A percentile compares a stretch with the other conserved stretches of the same genome.
These are phyloP conservation scores for Sclerotinia trifoliorum DNA, from an alignment of 2,329 filamentous ascomycete species.

Conservation along the genomic window DNA sequence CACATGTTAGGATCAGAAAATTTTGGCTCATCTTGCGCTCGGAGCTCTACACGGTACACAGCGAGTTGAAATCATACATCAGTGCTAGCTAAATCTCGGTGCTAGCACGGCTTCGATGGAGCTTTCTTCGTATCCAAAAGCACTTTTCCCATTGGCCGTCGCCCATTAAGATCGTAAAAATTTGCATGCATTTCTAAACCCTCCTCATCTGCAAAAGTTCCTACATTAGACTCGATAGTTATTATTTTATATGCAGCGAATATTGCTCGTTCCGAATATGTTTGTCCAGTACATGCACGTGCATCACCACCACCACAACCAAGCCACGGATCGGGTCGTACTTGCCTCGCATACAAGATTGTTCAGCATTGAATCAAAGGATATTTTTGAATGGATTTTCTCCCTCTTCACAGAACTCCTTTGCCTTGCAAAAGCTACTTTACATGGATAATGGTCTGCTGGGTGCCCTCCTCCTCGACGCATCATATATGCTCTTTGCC, in stretches of 20 bases:
- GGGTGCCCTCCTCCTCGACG: not conserved
- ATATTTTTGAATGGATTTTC: too few relatives aligned
- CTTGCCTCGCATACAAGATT: not conserved
- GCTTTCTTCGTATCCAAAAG: not conserved
- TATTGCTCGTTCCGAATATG: not conserved
- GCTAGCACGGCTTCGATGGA: too few relatives aligned
- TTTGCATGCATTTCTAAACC: not conserved
- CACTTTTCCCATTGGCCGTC: not conserved
- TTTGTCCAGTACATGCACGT: not conserved
- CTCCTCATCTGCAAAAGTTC: not conserved
- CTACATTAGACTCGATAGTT: not conserved
- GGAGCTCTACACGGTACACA: too few relatives aligned
- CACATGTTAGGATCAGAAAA: too few relatives aligned
- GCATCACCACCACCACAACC: not conserved
- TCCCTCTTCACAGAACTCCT: too few relatives aligned
- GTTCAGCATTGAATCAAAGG: not conserved
- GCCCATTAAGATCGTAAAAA: not conserved
- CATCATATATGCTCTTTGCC: constrained; percentile 17
- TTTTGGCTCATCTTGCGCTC: too few relatives aligned
- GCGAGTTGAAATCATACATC: too few relatives aligned
- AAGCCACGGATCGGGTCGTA: not conserved
- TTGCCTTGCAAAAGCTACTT: constrained; percentile 3
- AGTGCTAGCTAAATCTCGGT: too few relatives aligned
- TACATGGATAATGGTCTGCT: not conserved
- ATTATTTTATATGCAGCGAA: not conserved